Conservation (phyloP, 2,329 filamentous ascomycete genomes). For the Hypomyces perniciosus region DNA sequence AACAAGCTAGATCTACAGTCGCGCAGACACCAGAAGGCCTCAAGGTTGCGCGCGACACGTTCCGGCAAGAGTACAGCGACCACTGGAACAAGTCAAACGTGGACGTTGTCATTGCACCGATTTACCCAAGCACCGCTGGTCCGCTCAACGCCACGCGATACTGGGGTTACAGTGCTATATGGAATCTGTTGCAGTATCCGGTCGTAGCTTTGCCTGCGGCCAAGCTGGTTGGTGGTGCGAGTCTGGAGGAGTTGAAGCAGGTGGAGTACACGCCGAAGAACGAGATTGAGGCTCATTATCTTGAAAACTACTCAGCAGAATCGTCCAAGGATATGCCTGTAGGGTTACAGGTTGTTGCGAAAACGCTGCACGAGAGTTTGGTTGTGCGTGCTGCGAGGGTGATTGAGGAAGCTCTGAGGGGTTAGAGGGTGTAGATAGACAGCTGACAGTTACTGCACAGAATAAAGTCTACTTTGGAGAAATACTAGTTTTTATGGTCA, state of each 20-base stretch:
- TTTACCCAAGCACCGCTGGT: background rate
- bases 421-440: background rate
- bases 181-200: slow-evolving; percentile 10
- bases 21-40: background rate
- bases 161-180: slow-evolving; percentile 9
- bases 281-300: slow-evolving; percentile 7
- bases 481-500: no score
- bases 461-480: no score
- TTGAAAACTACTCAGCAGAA: slow-evolving; percentile 1
- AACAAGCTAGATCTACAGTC: background rate
- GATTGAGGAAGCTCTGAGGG: slow-evolving; percentile 2
- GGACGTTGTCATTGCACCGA: no score
- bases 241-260: background rate
- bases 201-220: slow-evolving; percentile 2
- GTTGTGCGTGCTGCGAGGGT: slow-evolving; percentile 3
- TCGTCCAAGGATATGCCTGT: slow-evolving; percentile 1
- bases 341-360: slow-evolving; percentile 4
- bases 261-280: slow-evolving; percentile 7
- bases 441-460: no score
- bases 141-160: slow-evolving; percentile 6
- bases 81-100: no score
- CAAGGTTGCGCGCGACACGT: no score
- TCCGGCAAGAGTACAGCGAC: no score
- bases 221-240: slow-evolving; percentile 1
- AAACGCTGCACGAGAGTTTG: slow-evolving; percentile 6